These are phyloP conservation scores for Colletotrichum lindemuthianum DNA, from an alignment of 2,329 filamentous ascomycete genomes.

Conservation along the genomic window DNA sequence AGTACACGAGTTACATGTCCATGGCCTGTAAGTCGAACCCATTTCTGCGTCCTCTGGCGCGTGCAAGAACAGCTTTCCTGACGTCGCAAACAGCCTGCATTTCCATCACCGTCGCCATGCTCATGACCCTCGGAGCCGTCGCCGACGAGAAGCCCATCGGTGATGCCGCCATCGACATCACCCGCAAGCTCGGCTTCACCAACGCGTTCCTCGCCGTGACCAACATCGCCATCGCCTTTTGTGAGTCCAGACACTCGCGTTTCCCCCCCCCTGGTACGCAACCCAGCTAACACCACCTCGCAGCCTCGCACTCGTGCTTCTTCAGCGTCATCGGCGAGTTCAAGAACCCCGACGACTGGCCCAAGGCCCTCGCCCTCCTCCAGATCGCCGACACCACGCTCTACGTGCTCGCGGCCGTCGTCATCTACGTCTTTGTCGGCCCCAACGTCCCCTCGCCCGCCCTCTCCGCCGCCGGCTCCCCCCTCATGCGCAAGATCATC, in stretches of 20 bases:
- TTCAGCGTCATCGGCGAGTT: slow-evolving; percentile 74
- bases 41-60: neutral
- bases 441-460: slow-evolving; percentile 71
- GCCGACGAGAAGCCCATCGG: slow-evolving; percentile 56
- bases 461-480: slow-evolving; percentile 66
- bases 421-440: slow-evolving; percentile 76
- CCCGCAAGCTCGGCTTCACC: slow-evolving; percentile 55
- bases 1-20: slow-evolving; percentile 70
- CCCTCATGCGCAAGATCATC: slow-evolving; percentile 68
- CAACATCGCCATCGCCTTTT: slow-evolving; percentile 75
- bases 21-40: slow-evolving; percentile 55
- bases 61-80: neutral
- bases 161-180: slow-evolving; percentile 44
- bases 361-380: slow-evolving; percentile 58
- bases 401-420: slow-evolving; percentile 71
- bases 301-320: slow-evolving; percentile 71
- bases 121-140: slow-evolving; percentile 72
- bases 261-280: accelerated
- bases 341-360: slow-evolving; percentile 67
- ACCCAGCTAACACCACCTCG: neutral
- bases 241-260: slow-evolving; percentile 41
- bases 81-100: slow-evolving; percentile 54
- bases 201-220: slow-evolving; percentile 66
- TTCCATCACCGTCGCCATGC: slow-evolving; percentile 70
- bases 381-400: slow-evolving; percentile 68